A percentile compares a stretch with the other conserved stretches of the same genome.
phyloP scores from a whole-genome alignment of 257 asterid species.

The Verbena officinalis region DNA sequence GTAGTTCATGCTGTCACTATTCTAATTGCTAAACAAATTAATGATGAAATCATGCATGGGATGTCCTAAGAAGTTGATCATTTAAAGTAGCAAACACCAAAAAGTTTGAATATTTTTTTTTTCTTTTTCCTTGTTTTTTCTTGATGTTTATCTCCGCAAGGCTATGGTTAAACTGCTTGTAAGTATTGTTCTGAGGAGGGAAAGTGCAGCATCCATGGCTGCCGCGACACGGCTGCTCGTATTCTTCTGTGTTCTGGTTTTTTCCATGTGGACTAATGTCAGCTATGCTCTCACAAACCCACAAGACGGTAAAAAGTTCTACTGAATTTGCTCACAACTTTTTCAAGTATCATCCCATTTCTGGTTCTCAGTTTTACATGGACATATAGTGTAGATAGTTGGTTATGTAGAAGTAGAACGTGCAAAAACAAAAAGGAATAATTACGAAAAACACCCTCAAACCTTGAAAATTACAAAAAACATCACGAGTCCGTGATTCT shows the following conservation, averaged over 20 bases:
- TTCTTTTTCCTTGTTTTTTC: neutral
- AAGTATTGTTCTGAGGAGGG: neutral
- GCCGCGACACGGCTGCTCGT: slow-evolving; percentile 39
- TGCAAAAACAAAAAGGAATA: no score
- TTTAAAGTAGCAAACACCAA: slow-evolving; percentile 23
- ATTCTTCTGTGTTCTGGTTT: slow-evolving; percentile 27
- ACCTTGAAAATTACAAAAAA: no score
- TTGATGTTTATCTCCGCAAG: neutral
- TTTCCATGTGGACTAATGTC: slow-evolving; percentile 25
- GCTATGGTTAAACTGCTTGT: neutral
- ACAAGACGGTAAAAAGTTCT: slow-evolving; percentile 46
- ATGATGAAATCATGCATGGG: neutral
- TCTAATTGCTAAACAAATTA: neutral
- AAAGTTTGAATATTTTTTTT: slow-evolving; percentile 8
- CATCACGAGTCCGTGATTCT: no score
- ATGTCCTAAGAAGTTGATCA: slow-evolving; percentile 15
- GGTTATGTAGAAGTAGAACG: no score
- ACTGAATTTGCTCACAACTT: no score
- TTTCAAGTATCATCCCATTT: no score
- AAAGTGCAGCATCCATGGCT: slow-evolving; percentile 36
- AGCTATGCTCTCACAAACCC: slow-evolving; percentile 36
- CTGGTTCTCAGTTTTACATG: no score
- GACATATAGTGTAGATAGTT: no score
- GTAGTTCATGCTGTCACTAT: neutral
- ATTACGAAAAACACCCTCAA: no score